Base-by-base conservation (phyloP, 768 basidiomycete genomes). In the Russula foetens region DNA sequence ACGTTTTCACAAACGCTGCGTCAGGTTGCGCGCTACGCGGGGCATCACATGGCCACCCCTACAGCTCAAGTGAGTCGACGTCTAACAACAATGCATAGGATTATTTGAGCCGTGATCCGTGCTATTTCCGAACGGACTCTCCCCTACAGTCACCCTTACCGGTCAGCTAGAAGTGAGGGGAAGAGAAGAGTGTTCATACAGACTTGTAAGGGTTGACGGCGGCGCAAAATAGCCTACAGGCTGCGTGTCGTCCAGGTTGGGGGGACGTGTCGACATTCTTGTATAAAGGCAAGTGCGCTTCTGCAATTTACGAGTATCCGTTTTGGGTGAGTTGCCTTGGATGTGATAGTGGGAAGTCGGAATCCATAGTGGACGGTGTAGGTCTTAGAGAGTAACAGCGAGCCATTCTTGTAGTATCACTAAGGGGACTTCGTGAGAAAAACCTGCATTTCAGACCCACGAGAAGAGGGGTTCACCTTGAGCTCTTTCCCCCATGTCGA, bases 11-110 rank as follows among this genome's bases (percentile, higher is more conserved):
- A n/a, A n/a, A n/a, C n/a, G 29, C 35, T 29, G 54, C 48, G 28
- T 44, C 53, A 35, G 31, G 24, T 14, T 51, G 59, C 53, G 53
- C 53, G 53, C 31, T 50, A 50, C 59, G 53, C 59, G 59, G 57
- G 35, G 11, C 35, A 7, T 35, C 35, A 12, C 35, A 35, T 2
- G 11, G 2, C 35, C 35, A 12, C 35, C 9, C 6, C 35, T 11
- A n/a, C n/a, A n/a, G n/a, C n/a, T n/a, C n/a, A n/a, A n/a, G n/a
- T n/a, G n/a, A n/a, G n/a, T n/a, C n/a, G n/a, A n/a, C n/a, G n/a
- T n/a, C n/a, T n/a, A n/a, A n/a, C n/a, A n/a, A n/a, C n/a, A n/a
- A n/a, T n/a, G n/a, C n/a, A n/a, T n/a, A n/a, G n/a, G n/a, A n/a
- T n/a, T n/a, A n/a, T n/a, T n/a, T n/a, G n/a, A n/a, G n/a, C n/a